Conservation (phyloP, 2,329 filamentous ascomycete genomes). For the Fusarium irregulare region DNA sequence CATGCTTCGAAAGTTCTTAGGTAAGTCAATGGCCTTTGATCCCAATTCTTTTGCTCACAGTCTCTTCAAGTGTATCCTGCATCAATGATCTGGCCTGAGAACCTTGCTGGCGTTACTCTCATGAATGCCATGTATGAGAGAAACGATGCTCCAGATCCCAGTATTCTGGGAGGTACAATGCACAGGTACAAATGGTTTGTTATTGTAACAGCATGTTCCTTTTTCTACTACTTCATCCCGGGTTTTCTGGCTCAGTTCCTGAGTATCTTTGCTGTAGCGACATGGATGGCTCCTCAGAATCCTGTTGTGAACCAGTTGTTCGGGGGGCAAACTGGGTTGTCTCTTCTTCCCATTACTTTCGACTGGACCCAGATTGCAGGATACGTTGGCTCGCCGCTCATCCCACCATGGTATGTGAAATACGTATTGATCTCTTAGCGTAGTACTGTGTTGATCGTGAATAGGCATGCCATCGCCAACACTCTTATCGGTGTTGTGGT, state of each 20-base stretch:
- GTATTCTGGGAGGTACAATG: conserved; percentile 71
- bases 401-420: conserved; percentile 70
- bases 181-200: conserved; percentile 74
- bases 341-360: conserved; percentile 77
- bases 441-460: not conserved
- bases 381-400: conserved; percentile 74
- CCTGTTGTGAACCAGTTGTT: conserved; percentile 78
- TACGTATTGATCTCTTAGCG: not conserved
- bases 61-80: conserved; percentile 66
- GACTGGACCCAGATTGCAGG: conserved; percentile 81
- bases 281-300: conserved; percentile 77
- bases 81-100: conserved; percentile 80
- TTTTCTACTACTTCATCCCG: conserved; percentile 76
- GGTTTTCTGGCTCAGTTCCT: conserved; percentile 76
- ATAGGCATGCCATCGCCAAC: conserved; percentile 77
- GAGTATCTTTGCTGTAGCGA: conserved; percentile 76
- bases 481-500: conserved; percentile 73
- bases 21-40: conserved; percentile 49
- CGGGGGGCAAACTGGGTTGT: conserved; percentile 74
- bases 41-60: conserved; percentile 1
- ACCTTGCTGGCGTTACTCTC: conserved; percentile 72
- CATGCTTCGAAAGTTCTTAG: conserved; percentile 72
- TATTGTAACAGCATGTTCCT: conserved; percentile 66
- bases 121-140: conserved; percentile 80
- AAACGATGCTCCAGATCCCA: conserved; percentile 61